Base-by-base conservation (phyloP, 2,329 filamentous ascomycete genomes). In the Sporothrix variecibatus region DNA sequence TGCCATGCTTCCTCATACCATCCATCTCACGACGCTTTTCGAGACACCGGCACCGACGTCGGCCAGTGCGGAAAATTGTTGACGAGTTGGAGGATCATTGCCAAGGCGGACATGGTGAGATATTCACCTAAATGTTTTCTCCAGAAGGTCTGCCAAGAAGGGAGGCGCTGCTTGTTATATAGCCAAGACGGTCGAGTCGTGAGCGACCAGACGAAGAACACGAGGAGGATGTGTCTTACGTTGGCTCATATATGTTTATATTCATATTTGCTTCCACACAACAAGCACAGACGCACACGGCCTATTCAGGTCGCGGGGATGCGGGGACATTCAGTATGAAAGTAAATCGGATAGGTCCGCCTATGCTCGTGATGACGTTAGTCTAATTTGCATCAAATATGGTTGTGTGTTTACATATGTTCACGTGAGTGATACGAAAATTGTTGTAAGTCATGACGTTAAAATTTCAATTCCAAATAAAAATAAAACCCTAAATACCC, bases 1-100 rank as follows among this genome's bases (percentile, higher is more conserved):
- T 8, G 26, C 26, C 15, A 17, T 26, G 53, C 4, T 6, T 31
- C 20, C 23, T 12, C 23, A 38, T 38, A 7, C 6, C 20, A 9
- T 11, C 6, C 15, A 31, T 38, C 17, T 15, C 31, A 38, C 17
- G 3, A 3, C 15, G 58, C 1, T 4, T 15, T 43, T 43, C 40
- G 49, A 53, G 51, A n/a, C 17, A 64, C 60, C 62, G 62, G 62
- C 11, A 28, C 62, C 62, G 62, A 67, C 4, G 38, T 46, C 62
- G 62, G 62, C 38, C 1, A 23, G 20, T 12, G 17, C 3, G 40
- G 0, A 23, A n/a, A 3, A 6, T n/a, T 62, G 20, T 40, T 64
- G 20, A 20, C 3, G 12, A 5, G 9, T 0, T 2, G 34, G 8
- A 40, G 31, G 17, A 65, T 67, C 6, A 28, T 67, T 38, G 62